Evolutionary conservation across 2,329 filamentous ascomycete genomes (phyloP), one percentile per base, ranked within the genome.

Genomic region (Didymellaceae sp.): DNA sequence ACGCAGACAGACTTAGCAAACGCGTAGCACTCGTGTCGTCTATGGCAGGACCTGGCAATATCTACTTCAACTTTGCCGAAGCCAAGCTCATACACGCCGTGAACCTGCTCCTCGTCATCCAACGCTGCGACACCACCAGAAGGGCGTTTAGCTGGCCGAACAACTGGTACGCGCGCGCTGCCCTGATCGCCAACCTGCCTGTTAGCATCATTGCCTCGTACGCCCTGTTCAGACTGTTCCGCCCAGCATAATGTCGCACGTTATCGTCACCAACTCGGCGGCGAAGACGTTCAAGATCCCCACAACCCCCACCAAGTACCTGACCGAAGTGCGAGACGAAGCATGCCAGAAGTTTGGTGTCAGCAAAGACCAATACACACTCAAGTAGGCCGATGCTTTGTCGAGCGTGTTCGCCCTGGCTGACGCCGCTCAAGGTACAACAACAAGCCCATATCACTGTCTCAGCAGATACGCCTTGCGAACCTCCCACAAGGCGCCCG

Each of bases 401-500:
- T 6, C 4, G n/a, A 5, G 13, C 6, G 22, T 10, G 11, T 16
- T 31, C 6, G n/a, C 18, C 2, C n/a, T 14, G 21, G 17, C 48
- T 61, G 35, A 63, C 43, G 30, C 5, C 40, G 5, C 6, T 4
- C 34, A 39, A 73, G 68, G 40, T 71, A 70, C 73, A 91, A 91
- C 70, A 89, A 93, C 74, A 96, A 93, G 68, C 80, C 85, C 25
- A 79, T 99, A 51, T 91, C 97, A 66, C 82, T 99, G 7, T 93
- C 91, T 6, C 82, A 91, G 47, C 88, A 90, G 32, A 90, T 92
- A 70, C 87, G 93, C 38, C 85, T 93, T 21, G 88, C 91, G 5
- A 90, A 91, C 40, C 86, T 99, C 5, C 80, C 83, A 10, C 84
- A 90, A 28, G 94, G 94, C 55, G 93, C 94, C 52, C 96, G 95